Conservation (phyloP, 139 green algal genomes). For the Eudorina sp. region DNA sequence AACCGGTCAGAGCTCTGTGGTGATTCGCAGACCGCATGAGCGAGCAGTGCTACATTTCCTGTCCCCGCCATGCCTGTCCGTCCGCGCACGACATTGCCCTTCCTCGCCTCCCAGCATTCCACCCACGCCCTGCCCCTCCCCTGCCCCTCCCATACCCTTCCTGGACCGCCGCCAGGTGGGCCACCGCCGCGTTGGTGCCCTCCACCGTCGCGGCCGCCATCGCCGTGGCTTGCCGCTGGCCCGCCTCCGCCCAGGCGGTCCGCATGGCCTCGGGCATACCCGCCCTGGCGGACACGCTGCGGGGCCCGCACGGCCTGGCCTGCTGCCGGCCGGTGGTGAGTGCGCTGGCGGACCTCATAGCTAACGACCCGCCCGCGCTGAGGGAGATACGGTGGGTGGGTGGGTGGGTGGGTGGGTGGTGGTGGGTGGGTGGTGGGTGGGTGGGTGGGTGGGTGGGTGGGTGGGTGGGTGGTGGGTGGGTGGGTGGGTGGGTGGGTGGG, state of each 20-base stretch:
- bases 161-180: constrained; percentile 16
- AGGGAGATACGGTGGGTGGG: constrained; percentile 1
- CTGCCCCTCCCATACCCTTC: too few species aligned
- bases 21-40: too few species aligned
- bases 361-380: constrained; percentile 33
- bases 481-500: too few species aligned
- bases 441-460: background rate
- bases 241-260: constrained; percentile 15
- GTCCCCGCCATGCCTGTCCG: too few species aligned
- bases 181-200: constrained; percentile 19
- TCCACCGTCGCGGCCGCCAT: constrained; percentile 18
- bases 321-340: constrained; percentile 30
- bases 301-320: constrained; percentile 16
- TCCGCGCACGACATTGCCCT: too few species aligned
- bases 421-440: too few species aligned
- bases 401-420: background rate
- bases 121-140: too few species aligned
- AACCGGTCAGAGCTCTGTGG: too few species aligned
- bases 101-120: too few species aligned
- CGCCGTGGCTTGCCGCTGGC: constrained; percentile 32
- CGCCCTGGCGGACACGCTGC: constrained; percentile 2
- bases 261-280: constrained; percentile 24
- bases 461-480: too few species aligned
- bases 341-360: constrained; percentile 1
- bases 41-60: too few species aligned